Base-by-base conservation (phyloP, 2,329 filamentous ascomycete genomes). In the Colletotrichum siamense region DNA sequence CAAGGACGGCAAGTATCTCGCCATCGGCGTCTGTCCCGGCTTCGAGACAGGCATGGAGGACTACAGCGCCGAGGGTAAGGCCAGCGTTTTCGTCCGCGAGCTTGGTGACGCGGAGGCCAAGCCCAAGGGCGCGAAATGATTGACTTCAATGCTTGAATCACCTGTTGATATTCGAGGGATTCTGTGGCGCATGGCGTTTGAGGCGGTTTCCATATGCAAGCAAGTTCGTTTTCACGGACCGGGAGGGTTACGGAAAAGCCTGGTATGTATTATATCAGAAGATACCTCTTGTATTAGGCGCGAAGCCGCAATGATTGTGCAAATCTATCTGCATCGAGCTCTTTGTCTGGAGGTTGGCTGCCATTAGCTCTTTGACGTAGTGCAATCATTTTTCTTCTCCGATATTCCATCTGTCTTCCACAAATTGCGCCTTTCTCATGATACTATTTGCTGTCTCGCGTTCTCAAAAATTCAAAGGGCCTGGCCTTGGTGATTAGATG, bases 21-120 rank as follows among this genome's bases (percentile, higher is more conserved):
- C 95, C 26, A 91, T 98, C 59, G 96, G 91, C 12, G 91, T 96
- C 10, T 97, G 95, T 80, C 95, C 95, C 0, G 95, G 95, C 2
- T 98, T 98, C 81, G 96, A 98, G 87, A 98, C 90, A 8, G 95
- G 95, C 6, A 94, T 95, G 85, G 95, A 98, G 79, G 94, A 97
- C 79, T 94, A 95, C 75, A 89, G 88, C 49, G 92, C 92, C 1
- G 92, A 93, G 77, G 95, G 95, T 8, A 90, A 92, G 69, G 92
- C 96, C 7, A 94, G 94, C 80, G 90, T 99, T 34, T 92, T 95
- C 82, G 91, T 99, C 32, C 90, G 96, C 76, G 95, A 98, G 86
- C 88, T 99, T 69, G 92, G 93, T 8, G 96, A 98, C 81, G 94
- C 92, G 10, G 97, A 99, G 86, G 96, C 96, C 6, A 96, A 96